phyloP scores from a whole-genome alignment of 1,139 yeast species.

The Taphrina betulina region DNA sequence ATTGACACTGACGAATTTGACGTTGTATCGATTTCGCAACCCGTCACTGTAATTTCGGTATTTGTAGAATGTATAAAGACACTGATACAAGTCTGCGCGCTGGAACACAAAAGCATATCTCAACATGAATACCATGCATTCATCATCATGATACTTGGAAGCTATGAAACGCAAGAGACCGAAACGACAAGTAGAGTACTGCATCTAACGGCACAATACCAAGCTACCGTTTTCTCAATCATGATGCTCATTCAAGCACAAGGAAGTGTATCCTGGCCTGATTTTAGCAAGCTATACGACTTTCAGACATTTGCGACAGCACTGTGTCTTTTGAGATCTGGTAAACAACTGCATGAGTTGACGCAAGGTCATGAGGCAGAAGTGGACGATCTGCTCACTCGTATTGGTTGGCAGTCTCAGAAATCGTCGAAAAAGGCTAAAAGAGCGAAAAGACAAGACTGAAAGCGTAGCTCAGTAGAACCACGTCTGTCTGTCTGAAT shows the following conservation, averaged over 20 bases:
- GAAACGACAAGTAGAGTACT: background rate
- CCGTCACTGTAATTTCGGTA: too few species aligned
- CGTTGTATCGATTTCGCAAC: too few species aligned
- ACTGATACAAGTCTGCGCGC: background rate
- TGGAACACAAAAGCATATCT: background rate
- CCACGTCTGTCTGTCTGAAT: slow-evolving; percentile 11
- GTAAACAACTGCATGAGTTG: background rate
- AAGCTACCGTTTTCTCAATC: slow-evolving; percentile 12
- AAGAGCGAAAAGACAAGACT: background rate
- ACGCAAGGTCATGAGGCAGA: slow-evolving; percentile 2
- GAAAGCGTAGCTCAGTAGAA: slow-evolving; percentile 5
- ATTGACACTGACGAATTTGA: background rate
- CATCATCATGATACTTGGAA: slow-evolving; percentile 1
- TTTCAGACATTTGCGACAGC: slow-evolving; percentile 6
- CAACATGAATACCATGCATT: background rate
- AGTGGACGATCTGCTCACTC: background rate
- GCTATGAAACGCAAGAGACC: background rate
- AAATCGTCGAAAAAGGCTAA: slow-evolving; percentile 3
- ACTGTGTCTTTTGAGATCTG: background rate
- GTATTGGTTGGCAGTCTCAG: slow-evolving; percentile 1
- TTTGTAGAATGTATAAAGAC: slow-evolving; percentile 4
- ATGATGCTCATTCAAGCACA: slow-evolving; percentile 4
- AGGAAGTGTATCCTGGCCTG: background rate
- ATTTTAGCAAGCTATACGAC: slow-evolving; percentile 2
- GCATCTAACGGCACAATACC: slow-evolving; percentile 4